Evolutionary conservation across 352 stramenopile genomes (phyloP), one percentile per base, ranked within the genome.

Genomic region (Pythium sp.): DNA sequence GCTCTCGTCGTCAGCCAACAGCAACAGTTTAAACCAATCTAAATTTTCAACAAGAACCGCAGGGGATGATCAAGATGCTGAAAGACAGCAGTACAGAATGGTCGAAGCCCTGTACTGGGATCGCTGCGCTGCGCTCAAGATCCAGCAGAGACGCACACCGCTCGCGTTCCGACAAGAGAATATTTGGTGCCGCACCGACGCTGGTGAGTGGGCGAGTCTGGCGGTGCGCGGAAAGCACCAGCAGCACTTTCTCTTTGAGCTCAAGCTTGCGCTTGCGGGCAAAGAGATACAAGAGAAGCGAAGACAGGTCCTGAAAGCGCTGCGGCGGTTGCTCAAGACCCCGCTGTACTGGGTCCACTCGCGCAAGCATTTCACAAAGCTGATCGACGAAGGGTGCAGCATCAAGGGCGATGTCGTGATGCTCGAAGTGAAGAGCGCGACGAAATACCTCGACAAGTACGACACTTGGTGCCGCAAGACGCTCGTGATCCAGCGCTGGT

Each of bases 81-180:
- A 22, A 26, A 9, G 14, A 43, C n/a, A 24, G 8, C 28, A 72
- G 46, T 79, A 71, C 61, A 75, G 84, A 11, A 32, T 87, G 0
- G 76, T 94, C 3, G 73, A 91, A 62, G 78, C 87, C 7, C 63
- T 94, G n/a, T 94, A 94, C 58, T 94, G 87, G 87, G 87, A 94
- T 62, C 83, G 85, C 28, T 94, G 87, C 63, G 83, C 84, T 6
- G 87, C 87, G 1, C 54, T 94, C 0, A 76, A 78, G 15, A 91
- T 93, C 47, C 34, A 72, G 38, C 87, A 94, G 63, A 62, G 78
- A 15, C 74, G 87, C 26, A 49, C 65, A 20, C 67, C 70, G 2
- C 58, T 90, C 28, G 78, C 84, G 1, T 83, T 86, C 58, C 69
- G 83, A 5, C 74, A 90, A 32, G 12, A 65, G 5, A 83, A 77